Percentiles rank a stretch among this genome's conserved stretches.
phyloP scores from a whole-genome alignment of 306 rosid species.

The Corylus avellana region DNA sequence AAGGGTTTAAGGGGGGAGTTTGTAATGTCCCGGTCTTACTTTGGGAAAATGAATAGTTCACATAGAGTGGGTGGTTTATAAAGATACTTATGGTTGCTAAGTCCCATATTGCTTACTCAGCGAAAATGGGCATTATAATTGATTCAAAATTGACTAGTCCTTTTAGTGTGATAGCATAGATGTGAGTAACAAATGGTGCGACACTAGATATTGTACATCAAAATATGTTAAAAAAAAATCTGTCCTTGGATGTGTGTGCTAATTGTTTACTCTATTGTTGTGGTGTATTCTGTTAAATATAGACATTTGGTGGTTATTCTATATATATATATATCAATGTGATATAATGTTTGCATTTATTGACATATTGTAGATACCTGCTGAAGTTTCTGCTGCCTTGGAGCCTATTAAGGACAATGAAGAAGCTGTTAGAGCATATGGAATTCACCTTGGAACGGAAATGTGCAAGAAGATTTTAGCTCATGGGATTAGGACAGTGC shows the following conservation, averaged over 20 bases:
- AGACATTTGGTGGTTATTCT: too few relatives aligned
- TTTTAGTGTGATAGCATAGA: too few relatives aligned
- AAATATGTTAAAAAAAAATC: background rate
- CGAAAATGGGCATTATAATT: too few relatives aligned
- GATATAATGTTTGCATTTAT: constrained; percentile 20
- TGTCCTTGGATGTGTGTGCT: background rate
- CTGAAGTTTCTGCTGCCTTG: constrained; percentile 75
- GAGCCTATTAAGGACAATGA: constrained; percentile 97
- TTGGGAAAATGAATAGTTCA: too few relatives aligned
- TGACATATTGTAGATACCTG: constrained; percentile 66
- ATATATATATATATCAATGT: constrained; percentile 2
- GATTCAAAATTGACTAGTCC: too few relatives aligned
- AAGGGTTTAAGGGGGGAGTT: too few relatives aligned
- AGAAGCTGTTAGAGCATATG: constrained; percentile 93
- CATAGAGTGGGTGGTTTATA: too few relatives aligned
- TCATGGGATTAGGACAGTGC: constrained; percentile 87
- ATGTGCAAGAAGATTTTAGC: constrained; percentile 94
- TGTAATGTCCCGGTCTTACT: too few relatives aligned
- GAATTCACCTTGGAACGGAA: constrained; percentile 92
- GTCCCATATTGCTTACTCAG: too few relatives aligned
- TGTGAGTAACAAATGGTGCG: background rate
- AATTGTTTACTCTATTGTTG: constrained; percentile 11
- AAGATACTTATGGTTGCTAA: too few relatives aligned
- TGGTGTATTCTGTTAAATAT: constrained; percentile 3
- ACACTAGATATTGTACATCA: background rate